Base-by-base conservation (phyloP, 768 basidiomycete species). In the Mycena rebaudengoi region DNA sequence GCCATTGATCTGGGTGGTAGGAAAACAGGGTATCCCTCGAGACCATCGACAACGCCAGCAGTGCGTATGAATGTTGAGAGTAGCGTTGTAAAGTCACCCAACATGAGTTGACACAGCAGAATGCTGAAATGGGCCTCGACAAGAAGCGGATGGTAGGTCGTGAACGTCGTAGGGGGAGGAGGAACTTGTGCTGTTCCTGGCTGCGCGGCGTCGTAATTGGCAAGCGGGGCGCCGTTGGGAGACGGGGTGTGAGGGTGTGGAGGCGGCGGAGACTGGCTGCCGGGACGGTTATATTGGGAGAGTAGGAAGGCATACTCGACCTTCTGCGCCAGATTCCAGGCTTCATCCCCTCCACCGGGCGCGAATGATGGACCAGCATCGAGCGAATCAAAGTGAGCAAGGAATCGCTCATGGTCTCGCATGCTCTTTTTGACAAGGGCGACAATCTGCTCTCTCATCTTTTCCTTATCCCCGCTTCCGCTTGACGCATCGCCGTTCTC, bases 1-100 rank as follows among this genome's bases (percentile, higher is more conserved):
- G 91, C 88, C 90, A 95, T 93, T 13, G 92, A 94, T 30, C 95
- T 82, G 14, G 95, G 92, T 10, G 93, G 92, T 0, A 94, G 79
- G 75, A 96, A 96, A 46, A 96, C 83, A 8, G 95, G 95, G 75
- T 93, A 95, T 0, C 94, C 94, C 73, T 95, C 95, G 39, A 95
- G 82, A 2, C 91, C 90, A 62, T 95, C 92, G 8, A 95, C 87
- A 25, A 94, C 78, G 13, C 83, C 76, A 0, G 91, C 89, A 2
- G 90, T 83, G 55, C 84, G 87, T 29, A 85, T 78, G 69, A 95
- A 95, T 0, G 86, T 83, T 8, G 85, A 82, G 12, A 94, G 77
- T 29, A 94, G 76, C 12, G 78, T 75, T 2, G 81, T 70, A 68
- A 95, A 88, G 65, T 95, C 91, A 5, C 89, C 94, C 18, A 95